Evolutionary conservation across 768 basidiomycete genomes (phyloP).

Genomic region (Trichaptum fuscoviolaceum): DNA sequence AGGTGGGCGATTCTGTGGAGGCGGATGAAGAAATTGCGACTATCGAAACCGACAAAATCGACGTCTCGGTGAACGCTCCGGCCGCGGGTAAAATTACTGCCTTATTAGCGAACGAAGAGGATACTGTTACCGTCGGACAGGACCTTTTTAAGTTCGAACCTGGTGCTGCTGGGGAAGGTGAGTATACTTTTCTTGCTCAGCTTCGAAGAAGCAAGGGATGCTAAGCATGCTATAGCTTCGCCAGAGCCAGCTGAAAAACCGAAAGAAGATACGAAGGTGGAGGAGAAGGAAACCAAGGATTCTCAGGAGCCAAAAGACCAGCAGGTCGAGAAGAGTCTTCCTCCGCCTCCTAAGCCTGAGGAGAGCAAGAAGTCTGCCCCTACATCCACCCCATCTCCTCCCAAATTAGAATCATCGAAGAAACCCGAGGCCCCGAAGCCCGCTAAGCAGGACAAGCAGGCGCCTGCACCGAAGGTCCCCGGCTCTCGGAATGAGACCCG

Average conservation of each 20-base stretch:
- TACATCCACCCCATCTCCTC: slow-evolving; percentile 13
- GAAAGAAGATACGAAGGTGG: slow-evolving; percentile 16
- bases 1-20: slow-evolving; percentile 86
- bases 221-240: slow-evolving; percentile 10
- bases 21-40: slow-evolving; percentile 96
- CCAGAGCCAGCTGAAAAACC: slow-evolving; percentile 19
- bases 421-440: slow-evolving; percentile 34
- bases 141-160: slow-evolving; percentile 89
- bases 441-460: slow-evolving; percentile 32
- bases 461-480: slow-evolving; percentile 29
- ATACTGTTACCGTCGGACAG: slow-evolving; percentile 91
- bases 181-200: slow-evolving; percentile 14
- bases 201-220: slow-evolving; percentile 17
- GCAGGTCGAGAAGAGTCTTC: slow-evolving; percentile 40
- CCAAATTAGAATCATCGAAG: slow-evolving; percentile 26
- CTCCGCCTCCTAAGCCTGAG: slow-evolving; percentile 40
- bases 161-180: slow-evolving; percentile 56
- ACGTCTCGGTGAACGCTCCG: slow-evolving; percentile 94
- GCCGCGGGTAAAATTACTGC: slow-evolving; percentile 83
- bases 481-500: slow-evolving; percentile 82
- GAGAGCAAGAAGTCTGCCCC: slow-evolving; percentile 17
- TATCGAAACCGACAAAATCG: slow-evolving; percentile 99
- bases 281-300: slow-evolving; percentile 31
- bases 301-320: slow-evolving; percentile 41
- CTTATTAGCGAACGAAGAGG: slow-evolving; percentile 84